Evolutionary conservation across 371 early-diverging fungal genomes (phyloP).

Genomic region (Saksenaea vasiformis): DNA sequence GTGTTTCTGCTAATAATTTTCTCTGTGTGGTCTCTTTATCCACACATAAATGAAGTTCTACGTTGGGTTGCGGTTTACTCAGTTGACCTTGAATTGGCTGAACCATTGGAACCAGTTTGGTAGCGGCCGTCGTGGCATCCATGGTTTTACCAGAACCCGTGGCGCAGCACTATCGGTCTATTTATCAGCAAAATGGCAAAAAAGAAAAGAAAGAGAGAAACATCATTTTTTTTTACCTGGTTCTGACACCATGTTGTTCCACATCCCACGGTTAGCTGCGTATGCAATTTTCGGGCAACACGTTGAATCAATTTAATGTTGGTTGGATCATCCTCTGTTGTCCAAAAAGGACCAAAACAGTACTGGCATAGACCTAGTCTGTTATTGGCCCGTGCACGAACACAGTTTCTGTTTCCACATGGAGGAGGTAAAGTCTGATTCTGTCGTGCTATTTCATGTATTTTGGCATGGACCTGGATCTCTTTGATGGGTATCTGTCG

Average conservation of each 20-base stretch:
- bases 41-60: constrained; percentile 67
- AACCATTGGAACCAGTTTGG: constrained; percentile 56
- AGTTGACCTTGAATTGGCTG: constrained; percentile 38
- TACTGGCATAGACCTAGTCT: constrained; percentile 66
- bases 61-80: constrained; percentile 20
- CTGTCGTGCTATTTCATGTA: constrained; percentile 73
- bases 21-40: constrained; percentile 60
- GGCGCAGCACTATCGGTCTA: constrained; percentile 58
- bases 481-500: constrained; percentile 79
- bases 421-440: constrained; percentile 54
- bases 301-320: constrained; percentile 74
- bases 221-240: constrained; percentile 35
- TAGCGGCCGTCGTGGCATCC: constrained; percentile 76
- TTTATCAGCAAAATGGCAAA: background rate
- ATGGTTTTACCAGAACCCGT: constrained; percentile 50
- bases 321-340: constrained; percentile 74
- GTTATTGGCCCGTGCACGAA: constrained; percentile 53
- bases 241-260: constrained; percentile 73
- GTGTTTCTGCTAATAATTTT: constrained; percentile 52
- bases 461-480: constrained; percentile 68
- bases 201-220: background rate
- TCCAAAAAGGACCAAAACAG: constrained; percentile 88
- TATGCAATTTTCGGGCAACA: constrained; percentile 71
- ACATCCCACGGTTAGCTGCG: constrained; percentile 82
- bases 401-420: constrained; percentile 80